A percentile compares a stretch with the other conserved stretches of the same genome.
Evolutionary conservation across 2,329 filamentous ascomycete genomes (phyloP).

Genomic region (Botrytis pseudocinerea): DNA sequence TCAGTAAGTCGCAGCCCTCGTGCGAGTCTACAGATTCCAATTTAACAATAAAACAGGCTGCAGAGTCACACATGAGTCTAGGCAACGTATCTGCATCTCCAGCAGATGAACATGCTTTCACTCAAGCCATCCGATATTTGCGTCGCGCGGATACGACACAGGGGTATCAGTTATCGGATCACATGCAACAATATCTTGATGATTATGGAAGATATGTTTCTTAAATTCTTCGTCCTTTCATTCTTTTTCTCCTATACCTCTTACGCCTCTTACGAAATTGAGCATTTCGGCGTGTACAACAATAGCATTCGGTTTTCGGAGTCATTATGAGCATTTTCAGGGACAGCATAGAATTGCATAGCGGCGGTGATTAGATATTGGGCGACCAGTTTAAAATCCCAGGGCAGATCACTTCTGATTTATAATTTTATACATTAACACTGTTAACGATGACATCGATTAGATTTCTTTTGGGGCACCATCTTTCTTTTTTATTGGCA

Average conservation of each 20-base stretch:
- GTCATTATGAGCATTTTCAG: not conserved
- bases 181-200: conserved; percentile 51
- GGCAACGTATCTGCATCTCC: conserved; percentile 51
- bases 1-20: conserved; percentile 41
- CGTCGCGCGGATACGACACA: conserved; percentile 46
- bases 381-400: not conserved
- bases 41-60: conserved; percentile 43
- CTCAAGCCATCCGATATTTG: conserved; percentile 49
- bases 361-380: conserved; percentile 1
- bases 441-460: not conserved
- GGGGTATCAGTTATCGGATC: conserved; percentile 46
- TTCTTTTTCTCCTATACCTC: not conserved
- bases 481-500: not conserved
- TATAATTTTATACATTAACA: not conserved
- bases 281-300: conserved; percentile 13
- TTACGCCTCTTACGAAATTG: not conserved
- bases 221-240: conserved; percentile 23
- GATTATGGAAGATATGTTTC: conserved; percentile 46
- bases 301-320: not conserved
- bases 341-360: not conserved
- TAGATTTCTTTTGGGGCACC: not conserved
- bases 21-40: not conserved
- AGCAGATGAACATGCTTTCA: conserved; percentile 48
- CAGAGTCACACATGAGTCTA: conserved; percentile 54
- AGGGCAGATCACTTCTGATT: not conserved